A percentile compares a stretch with the other conserved stretches of the same genome.
These are phyloP conservation scores for Bryopsis sp. DNA, from an alignment of 139 green algal species.

Conservation along the genomic window DNA sequence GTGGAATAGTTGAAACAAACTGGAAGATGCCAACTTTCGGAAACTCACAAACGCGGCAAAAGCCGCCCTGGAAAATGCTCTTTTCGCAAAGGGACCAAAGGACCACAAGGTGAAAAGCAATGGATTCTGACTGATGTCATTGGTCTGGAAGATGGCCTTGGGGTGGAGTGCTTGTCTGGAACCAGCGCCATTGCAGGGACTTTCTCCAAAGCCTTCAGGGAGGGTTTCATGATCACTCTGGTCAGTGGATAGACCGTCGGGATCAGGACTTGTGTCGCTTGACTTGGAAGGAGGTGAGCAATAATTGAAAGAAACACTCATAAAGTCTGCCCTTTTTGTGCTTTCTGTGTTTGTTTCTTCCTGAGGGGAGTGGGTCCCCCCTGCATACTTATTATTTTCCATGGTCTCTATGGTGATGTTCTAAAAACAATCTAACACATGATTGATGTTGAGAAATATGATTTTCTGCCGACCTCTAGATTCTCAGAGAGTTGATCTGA, in stretches of 20 bases:
- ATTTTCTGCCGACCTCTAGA: too few species aligned
- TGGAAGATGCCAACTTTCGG: conserved; percentile 71
- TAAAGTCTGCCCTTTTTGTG: too few species aligned
- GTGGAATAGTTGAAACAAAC: conserved; percentile 74
- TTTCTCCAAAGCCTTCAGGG: conserved; percentile 59
- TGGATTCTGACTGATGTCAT: conserved; percentile 80
- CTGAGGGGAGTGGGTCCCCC: too few species aligned
- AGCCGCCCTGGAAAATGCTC: background rate
- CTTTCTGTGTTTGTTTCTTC: too few species aligned
- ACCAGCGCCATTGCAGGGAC: conserved; percentile 82
- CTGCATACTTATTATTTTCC: too few species aligned
- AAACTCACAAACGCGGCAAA: conserved; percentile 17
- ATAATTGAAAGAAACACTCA: too few species aligned
- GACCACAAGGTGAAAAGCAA: conserved; percentile 25
- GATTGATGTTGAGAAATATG: too few species aligned
- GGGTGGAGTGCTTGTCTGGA: conserved; percentile 94
- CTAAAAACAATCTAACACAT: too few species aligned
- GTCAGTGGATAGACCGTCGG: conserved; percentile 89
- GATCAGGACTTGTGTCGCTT: conserved; percentile 95
- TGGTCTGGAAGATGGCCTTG: conserved; percentile 89
- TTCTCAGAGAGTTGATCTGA: too few species aligned
- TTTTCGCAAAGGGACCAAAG: background rate
- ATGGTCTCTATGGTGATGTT: too few species aligned
- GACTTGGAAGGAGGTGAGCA: conserved; percentile 65
- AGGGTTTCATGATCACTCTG: conserved; percentile 91